Evolutionary conservation across 1,284 basidiomycete species (phyloP), one percentile per base, ranked within the genome.

Genomic region (Cryptococcus sp.): DNA sequence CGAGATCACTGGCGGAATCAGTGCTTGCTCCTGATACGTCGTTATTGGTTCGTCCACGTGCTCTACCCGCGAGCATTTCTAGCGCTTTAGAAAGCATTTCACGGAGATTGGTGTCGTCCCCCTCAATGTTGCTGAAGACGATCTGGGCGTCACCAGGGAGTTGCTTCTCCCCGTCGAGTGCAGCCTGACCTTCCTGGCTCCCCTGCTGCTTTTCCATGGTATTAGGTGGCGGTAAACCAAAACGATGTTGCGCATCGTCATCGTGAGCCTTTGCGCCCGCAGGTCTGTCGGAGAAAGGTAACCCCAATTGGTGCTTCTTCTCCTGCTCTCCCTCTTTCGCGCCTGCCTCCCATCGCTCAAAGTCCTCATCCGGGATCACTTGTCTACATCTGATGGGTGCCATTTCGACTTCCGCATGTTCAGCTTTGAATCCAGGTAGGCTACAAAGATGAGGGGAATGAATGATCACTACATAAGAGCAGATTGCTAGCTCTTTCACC

Each of bases 391-490:
- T 63, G 22, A 80, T 71, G 3, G 64, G 62, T 3, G 72, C 72
- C 6, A 67, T 51, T 29, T 67, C 64, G 4, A 76, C 64, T 29
- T 73, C 67, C 22, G 64, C 62, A n/a, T 70, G 60, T 48, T 83
- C 84, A 46, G 88, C 89, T 74, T 83, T 87, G 80, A 97, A 97
- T 8, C 92, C 90, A 15, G 92, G 92, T 69, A 94, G 87, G 55
- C 86, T 86, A 72, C 93, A 97, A 22, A 97, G 82, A 57, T 92
- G 87, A 34, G 93, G 93, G 0, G 92, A 94, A 75, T 95, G 89
- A 58, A 97, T 87, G 64, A 95, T 89, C 57, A 97, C 82, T 50
- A 95, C 86, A 75, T 97, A 96, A 66, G 89, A 87, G 78, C 93
- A 81, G 29, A 87, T 93, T 71, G 88, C 88, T 20, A 91, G 84